Evolutionary conservation across 768 basidiomycete species (phyloP).

Genomic region (Hydnomerulius pinastri): DNA sequence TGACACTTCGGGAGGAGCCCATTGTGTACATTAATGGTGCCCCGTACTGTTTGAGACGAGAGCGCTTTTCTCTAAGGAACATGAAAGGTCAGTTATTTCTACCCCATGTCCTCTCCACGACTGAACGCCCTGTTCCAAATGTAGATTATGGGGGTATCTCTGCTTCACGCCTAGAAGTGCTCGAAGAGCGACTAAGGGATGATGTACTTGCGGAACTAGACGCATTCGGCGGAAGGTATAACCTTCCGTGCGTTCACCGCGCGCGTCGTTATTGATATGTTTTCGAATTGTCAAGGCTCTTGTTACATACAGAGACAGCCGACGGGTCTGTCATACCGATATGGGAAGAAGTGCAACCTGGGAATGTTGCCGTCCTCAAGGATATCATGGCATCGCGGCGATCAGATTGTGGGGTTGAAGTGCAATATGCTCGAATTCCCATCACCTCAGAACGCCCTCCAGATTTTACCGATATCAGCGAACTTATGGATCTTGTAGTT

Average conservation of each 20-base stretch:
- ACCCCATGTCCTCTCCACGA: not conserved
- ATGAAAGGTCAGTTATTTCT: slow-evolving; percentile 72
- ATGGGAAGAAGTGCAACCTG: slow-evolving; percentile 84
- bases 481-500: slow-evolving; percentile 78
- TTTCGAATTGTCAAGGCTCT: slow-evolving; percentile 47
- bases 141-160: slow-evolving; percentile 96
- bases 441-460: slow-evolving; percentile 89
- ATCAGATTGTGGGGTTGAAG: slow-evolving; percentile 49
- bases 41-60: slow-evolving; percentile 86
- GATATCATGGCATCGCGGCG: slow-evolving; percentile 78
- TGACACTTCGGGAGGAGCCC: slow-evolving; percentile 91
- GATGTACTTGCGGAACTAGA: slow-evolving; percentile 86
- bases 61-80: slow-evolving; percentile 85
- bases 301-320: slow-evolving; percentile 86
- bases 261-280: slow-evolving; percentile 1
- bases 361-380: slow-evolving; percentile 78
- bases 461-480: slow-evolving; percentile 71
- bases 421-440: slow-evolving; percentile 84
- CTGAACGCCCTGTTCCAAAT: not conserved
- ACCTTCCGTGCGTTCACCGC: not conserved
- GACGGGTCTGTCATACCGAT: slow-evolving; percentile 90
- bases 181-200: slow-evolving; percentile 87
- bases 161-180: slow-evolving; percentile 79
- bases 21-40: slow-evolving; percentile 91
- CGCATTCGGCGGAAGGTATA: slow-evolving; percentile 80